Conservation (phyloP, 192 early-diverging fungal species). For the Coemansia aciculifera region DNA sequence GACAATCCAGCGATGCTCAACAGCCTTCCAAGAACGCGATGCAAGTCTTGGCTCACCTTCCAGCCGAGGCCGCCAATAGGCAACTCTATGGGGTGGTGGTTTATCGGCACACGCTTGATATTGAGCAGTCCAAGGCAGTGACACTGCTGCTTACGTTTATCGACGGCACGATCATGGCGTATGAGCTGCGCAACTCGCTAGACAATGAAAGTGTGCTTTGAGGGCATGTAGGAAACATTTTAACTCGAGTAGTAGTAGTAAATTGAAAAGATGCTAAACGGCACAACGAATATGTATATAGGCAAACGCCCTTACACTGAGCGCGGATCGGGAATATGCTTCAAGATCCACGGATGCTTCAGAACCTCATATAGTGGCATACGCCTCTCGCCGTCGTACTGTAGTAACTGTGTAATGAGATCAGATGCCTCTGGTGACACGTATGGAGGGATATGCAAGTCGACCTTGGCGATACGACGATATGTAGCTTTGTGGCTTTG, state of each 20-base stretch:
- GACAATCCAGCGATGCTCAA: background rate
- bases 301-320: slow-evolving; percentile 1
- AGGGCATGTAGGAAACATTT: background rate
- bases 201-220: background rate
- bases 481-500: slow-evolving; percentile 71
- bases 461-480: slow-evolving; percentile 77
- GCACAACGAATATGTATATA: background rate
- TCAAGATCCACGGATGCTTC: slow-evolving; percentile 74
- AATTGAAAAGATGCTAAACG: background rate
- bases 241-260: background rate
- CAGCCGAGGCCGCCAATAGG: slow-evolving; percentile 7
- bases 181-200: slow-evolving; percentile 24
- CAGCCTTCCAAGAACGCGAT: slow-evolving; percentile 3
- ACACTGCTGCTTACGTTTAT: slow-evolving; percentile 27
- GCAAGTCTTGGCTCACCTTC: slow-evolving; percentile 21
- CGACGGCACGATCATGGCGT: slow-evolving; percentile 25
- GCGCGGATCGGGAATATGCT: slow-evolving; percentile 33
- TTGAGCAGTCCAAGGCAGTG: background rate
- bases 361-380: slow-evolving; percentile 74
- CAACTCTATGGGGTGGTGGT: slow-evolving; percentile 40
- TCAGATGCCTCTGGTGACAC: slow-evolving; percentile 80
- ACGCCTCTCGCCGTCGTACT: slow-evolving; percentile 68
- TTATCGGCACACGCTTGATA: slow-evolving; percentile 28
- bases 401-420: slow-evolving; percentile 76
- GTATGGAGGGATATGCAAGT: slow-evolving; percentile 77